Base-by-base conservation (phyloP, 352 stramenopile genomes). In the Phytophthora pistaciae region DNA sequence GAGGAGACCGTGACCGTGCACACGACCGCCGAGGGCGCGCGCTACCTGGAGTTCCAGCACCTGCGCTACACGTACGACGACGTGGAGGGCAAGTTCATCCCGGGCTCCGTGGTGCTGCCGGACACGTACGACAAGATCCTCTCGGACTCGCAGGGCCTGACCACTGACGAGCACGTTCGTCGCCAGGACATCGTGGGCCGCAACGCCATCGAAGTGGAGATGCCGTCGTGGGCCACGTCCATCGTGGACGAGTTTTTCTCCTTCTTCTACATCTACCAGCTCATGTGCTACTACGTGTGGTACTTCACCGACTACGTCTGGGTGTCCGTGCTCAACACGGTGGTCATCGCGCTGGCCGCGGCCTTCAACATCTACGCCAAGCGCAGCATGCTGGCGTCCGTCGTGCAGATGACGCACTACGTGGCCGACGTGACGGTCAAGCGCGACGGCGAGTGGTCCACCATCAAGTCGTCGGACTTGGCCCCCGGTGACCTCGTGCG, bases 271-370 rank as follows among this genome's bases (percentile, higher is more conserved):
- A 82, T 93, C 58, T 93, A 93, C 66, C 83, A 93, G 91, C 70
- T 97, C 86, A 84, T 96, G 88, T 79, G 93, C 79, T 80, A 98
- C 89, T 80, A 85, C 82, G 83, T 91, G 8, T 93, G 84, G 84
- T 92, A 87, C 69, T 93, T 89, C 67, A 90, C 81, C 1, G 73
- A 84, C 70, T 92, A 92, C 74, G 83, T 75, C 11, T 86, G 73
- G 71, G 77, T 93, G 18, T 87, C 72, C 5, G 64, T 82, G 27
- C 66, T 93, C 20, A 92, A 87, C 69, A 91, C 82, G 21, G 71
- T 81, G 6, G 79, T 93, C 21, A 91, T 92, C 42, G 64, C 88
- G n/a, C 48, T 83, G 21, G 69, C 83, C 2, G 79, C 81, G 2
- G 52, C 67, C 3, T 78, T 91, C 60, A 92, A 93, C 71, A 92